phyloP scores from a whole-genome alignment of 371 early-diverging fungal species.

The Haplosporangium sp. region DNA sequence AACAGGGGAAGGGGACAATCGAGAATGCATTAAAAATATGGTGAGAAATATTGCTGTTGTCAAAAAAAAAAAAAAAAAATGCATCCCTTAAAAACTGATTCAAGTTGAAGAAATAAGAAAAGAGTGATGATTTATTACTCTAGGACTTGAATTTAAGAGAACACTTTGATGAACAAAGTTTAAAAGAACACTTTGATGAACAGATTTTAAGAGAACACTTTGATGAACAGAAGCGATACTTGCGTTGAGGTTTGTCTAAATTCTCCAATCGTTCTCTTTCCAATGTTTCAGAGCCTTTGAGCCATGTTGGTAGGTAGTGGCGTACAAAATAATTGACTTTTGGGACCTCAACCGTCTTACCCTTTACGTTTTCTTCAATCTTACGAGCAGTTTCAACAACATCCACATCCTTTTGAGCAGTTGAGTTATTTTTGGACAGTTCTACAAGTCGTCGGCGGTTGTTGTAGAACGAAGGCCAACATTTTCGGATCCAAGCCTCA shows the following conservation, averaged over 20 bases:
- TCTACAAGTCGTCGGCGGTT: conserved; percentile 31
- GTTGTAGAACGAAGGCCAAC: conserved; percentile 46
- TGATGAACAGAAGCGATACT: neutral
- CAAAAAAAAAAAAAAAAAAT: too few species aligned
- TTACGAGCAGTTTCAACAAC: conserved; percentile 28
- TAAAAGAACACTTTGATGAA: too few species aligned
- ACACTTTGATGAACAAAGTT: too few species aligned
- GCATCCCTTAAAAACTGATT: too few species aligned
- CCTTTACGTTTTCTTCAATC: conserved; percentile 34
- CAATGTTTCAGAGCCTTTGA: conserved; percentile 15
- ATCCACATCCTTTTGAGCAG: conserved; percentile 11
- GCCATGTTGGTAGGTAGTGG: conserved; percentile 14
- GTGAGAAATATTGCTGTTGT: too few species aligned
- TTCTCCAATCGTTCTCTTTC: conserved; percentile 13
- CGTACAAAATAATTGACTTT: conserved; percentile 15
- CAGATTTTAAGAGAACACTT: too few species aligned
- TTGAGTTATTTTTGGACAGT: conserved; percentile 11
- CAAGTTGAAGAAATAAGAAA: too few species aligned
- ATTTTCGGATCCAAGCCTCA: conserved; percentile 33
- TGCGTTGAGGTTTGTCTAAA: conserved; percentile 1
- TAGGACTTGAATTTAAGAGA: too few species aligned
- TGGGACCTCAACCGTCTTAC: conserved; percentile 14
- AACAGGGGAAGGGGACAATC: too few species aligned
- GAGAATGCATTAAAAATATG: too few species aligned
- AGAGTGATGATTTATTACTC: too few species aligned